These are phyloP conservation scores for Macrocystidia cucumis DNA, from an alignment of 1,284 basidiomycete species.

Conservation along the genomic window DNA sequence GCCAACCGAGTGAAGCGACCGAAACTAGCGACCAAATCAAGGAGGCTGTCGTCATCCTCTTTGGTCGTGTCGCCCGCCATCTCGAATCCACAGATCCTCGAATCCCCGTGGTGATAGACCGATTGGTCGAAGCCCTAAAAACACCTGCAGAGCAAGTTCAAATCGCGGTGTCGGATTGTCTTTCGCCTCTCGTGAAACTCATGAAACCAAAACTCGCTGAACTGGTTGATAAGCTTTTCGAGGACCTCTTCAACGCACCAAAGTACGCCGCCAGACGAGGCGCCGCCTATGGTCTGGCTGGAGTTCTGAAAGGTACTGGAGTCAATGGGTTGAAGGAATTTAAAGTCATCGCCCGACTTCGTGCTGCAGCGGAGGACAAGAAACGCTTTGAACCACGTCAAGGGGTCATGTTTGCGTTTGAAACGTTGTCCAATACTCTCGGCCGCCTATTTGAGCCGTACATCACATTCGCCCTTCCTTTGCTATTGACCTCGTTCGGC, in stretches of 20 bases:
- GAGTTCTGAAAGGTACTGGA: constrained; percentile 87
- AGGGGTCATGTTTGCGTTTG: constrained; percentile 94
- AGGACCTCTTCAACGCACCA: constrained; percentile 67
- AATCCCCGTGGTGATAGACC: constrained; percentile 80
- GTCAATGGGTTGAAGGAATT: constrained; percentile 84
- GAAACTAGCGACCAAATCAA: constrained; percentile 85
- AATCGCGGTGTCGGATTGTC: constrained; percentile 91
- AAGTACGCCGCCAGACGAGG: constrained; percentile 93
- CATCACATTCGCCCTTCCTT: constrained; percentile 79
- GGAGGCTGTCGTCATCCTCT: constrained; percentile 92
- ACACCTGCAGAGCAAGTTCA: constrained; percentile 97
- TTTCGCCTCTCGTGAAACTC: constrained; percentile 79
- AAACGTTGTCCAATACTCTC: constrained; percentile 83
- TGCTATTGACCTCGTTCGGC: constrained; percentile 88
- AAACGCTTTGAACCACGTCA: constrained; percentile 83
- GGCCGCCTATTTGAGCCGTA: constrained; percentile 94
- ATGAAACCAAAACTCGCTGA: constrained; percentile 59
- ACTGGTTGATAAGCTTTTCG: constrained; percentile 74
- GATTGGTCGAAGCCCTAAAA: constrained; percentile 87
- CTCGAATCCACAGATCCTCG: constrained; percentile 72
- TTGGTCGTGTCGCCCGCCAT: constrained; percentile 90
- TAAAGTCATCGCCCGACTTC: constrained; percentile 69
- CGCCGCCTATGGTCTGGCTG: constrained; percentile 94
- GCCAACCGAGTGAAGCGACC: constrained; percentile 49
- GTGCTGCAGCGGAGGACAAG: constrained; percentile 84